Base-by-base conservation (phyloP, 805 yeast species). In the Millerago galiae region DNA sequence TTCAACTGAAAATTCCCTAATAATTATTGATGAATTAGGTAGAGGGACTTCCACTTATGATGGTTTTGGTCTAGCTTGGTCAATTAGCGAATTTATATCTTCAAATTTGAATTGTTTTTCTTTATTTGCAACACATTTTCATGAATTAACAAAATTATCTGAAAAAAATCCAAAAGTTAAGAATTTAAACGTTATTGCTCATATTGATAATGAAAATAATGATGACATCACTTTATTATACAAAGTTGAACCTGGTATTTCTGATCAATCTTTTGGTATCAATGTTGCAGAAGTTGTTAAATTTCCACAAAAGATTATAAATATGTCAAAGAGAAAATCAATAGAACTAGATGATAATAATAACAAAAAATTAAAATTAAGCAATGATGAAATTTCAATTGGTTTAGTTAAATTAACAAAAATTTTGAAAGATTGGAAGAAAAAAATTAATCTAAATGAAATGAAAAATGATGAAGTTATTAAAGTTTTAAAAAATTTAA, bases 1-100 rank as follows among this genome's bases (percentile, higher is more conserved):
- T 8, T 90, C 95, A 2, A 81, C 93, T 0, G 62, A 69, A 26
- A 81, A 84, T 47, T 88, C 96, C 7, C 71, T 93, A 44, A 79
- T 93, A 39, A 79, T 93, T 17, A 83, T 93, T 48, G 99, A 93
- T 63, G 99, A 93, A 61, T 75, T 93, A 36, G 99, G 99, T 3
- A 76, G 99, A 58, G 73, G 75, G 32, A 70, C 75, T 3, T 72
- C 80, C 36, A 85, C 99, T 0, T 91, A 90, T 62, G 99, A 93
- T 35, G 99, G 99, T 0, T 93, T 93, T 68, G 99, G 99, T 0
- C 71, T 93, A 33, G 99, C 99, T 0, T 93, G 96, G 95, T 83
- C 97, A 0, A 93, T 93, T 42, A 83, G 91, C 50, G 95, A 90
- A 57, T 81, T 82, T 62, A 79, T 91, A 45, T 81, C 93, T 3